A percentile compares a stretch with the other conserved stretches of the same genome.
These are phyloP conservation scores for Sugiyamaella chiloensis DNA, from an alignment of 805 yeast species.

Conservation along the genomic window DNA sequence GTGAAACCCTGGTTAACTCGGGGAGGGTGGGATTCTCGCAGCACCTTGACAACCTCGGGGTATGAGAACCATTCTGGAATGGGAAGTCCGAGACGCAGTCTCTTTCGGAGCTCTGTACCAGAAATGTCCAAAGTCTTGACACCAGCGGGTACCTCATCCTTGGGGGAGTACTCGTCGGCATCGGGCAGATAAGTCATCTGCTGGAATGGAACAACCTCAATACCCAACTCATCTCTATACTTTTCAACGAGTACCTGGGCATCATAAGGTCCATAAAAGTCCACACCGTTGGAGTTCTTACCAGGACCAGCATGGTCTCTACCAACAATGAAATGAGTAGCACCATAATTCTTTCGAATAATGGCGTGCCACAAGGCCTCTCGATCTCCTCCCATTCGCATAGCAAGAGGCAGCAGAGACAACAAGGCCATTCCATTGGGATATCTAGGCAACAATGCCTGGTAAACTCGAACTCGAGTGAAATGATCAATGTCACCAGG, in stretches of 20 bases:
- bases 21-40: constrained; percentile 92
- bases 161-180: constrained; percentile 91
- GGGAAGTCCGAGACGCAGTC: constrained; percentile 78
- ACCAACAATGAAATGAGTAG: constrained; percentile 95
- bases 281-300: constrained; percentile 78
- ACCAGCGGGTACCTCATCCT: constrained; percentile 80
- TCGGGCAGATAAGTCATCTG: constrained; percentile 96
- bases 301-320: constrained; percentile 99
- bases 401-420: constrained; percentile 86
- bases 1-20: constrained; percentile 87
- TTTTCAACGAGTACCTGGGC: constrained; percentile 86
- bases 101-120: constrained; percentile 90
- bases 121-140: constrained; percentile 85
- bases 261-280: constrained; percentile 95
- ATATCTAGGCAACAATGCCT: constrained; percentile 85
- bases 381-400: constrained; percentile 99
- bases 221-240: constrained; percentile 72
- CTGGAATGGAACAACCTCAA: constrained; percentile 92
- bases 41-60: constrained; percentile 89
- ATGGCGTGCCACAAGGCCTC: constrained; percentile 99
- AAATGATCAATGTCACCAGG: constrained; percentile 98
- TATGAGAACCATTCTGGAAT: constrained; percentile 98
- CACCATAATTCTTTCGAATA: constrained; percentile 94
- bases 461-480: constrained; percentile 93
- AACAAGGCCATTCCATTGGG: constrained; percentile 92